Base-by-base conservation (phyloP, 2,329 filamentous ascomycete genomes). In the Aspergillus sclerotialis region DNA sequence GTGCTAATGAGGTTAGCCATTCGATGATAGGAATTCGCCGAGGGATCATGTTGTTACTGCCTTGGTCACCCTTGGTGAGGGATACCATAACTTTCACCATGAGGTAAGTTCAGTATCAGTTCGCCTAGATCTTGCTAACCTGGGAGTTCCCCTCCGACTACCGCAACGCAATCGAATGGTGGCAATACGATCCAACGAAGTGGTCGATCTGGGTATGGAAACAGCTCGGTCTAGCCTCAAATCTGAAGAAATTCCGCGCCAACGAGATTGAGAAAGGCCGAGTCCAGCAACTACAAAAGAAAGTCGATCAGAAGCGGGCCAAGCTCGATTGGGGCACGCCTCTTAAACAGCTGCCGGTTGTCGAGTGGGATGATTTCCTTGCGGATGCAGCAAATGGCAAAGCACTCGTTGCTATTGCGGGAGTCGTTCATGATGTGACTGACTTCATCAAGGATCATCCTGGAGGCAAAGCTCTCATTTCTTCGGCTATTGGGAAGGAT, bases 61-160 rank as follows among this genome's bases (percentile, higher is more conserved):
- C 25, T 67, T 90, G 15, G 78, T 86, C 47, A 90, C 84, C 28
- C 79, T 90, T 14, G 84, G 84, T 27, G 84, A 87, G 65, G 84
- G 85, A 24, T 90, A 90, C 67, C 84, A 90, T 74, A 90, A 90
- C 72, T 90, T 90, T 72, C 84, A 90, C 65, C 84, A 90, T 71
- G 84, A n/a, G n/a, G n/a, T n/a, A n/a, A n/a, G n/a, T n/a, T n/a
- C n/a, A n/a, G n/a, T n/a, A n/a, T n/a, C n/a, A n/a, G n/a, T n/a
- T n/a, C n/a, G n/a, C n/a, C n/a, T n/a, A n/a, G n/a, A n/a, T n/a
- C n/a, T n/a, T n/a, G n/a, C n/a, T n/a, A n/a, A n/a, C n/a, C n/a
- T n/a, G n/a, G n/a, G n/a, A 90, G 65, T 90, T 90, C 64, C 85
- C 85, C 29, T 87, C 83, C 10, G 84, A 90, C 62, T 90, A 89